Percentiles rank a stretch among this genome's conserved stretches.
phyloP scores from a whole-genome alignment of 2,329 filamentous ascomycete species.

The Aspergillus arachidicola region DNA sequence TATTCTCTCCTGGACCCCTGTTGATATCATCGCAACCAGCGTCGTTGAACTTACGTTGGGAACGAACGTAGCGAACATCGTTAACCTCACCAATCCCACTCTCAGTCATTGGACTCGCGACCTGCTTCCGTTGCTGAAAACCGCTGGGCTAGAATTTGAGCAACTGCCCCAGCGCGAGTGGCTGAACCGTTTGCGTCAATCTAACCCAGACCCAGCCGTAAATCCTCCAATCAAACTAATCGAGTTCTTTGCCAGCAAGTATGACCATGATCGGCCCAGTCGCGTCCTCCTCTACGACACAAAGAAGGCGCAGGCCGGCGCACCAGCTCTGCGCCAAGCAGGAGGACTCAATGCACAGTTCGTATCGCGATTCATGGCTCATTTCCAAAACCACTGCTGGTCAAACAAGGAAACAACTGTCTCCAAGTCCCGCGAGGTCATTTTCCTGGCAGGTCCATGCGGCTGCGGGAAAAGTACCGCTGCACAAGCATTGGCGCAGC shows the following conservation, averaged over 20 bases:
- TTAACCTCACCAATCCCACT: conserved; percentile 55
- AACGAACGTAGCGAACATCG: conserved; percentile 14
- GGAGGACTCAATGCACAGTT: conserved; percentile 12
- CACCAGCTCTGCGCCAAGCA: conserved; percentile 19
- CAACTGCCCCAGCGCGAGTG: conserved; percentile 28
- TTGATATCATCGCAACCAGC: conserved; percentile 44
- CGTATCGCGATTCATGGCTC: conserved; percentile 16
- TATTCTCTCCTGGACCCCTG: conserved; percentile 45
- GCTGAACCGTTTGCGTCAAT: conserved; percentile 43
- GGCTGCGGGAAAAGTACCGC: conserved; percentile 59
- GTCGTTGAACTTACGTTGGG: conserved; percentile 31
- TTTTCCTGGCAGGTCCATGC: conserved; percentile 53
- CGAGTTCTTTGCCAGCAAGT: conserved; percentile 57
- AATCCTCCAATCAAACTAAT: conserved; percentile 58
- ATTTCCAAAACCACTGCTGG: conserved; percentile 23
- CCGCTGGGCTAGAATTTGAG: conserved; percentile 42
- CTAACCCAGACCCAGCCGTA: conserved; percentile 49
- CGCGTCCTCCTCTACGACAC: conserved; percentile 33
- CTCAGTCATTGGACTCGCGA: conserved; percentile 47
- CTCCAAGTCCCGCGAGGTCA: conserved; percentile 13
- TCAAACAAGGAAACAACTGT: neutral
- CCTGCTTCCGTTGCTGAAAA: conserved; percentile 56
- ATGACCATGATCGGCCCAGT: conserved; percentile 40
- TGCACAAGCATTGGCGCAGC: conserved; percentile 48
- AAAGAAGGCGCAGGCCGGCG: conserved; percentile 19